These are phyloP conservation scores for Suhomyces panamericanus DNA, from an alignment of 1,139 yeast species.

Conservation along the genomic window DNA sequence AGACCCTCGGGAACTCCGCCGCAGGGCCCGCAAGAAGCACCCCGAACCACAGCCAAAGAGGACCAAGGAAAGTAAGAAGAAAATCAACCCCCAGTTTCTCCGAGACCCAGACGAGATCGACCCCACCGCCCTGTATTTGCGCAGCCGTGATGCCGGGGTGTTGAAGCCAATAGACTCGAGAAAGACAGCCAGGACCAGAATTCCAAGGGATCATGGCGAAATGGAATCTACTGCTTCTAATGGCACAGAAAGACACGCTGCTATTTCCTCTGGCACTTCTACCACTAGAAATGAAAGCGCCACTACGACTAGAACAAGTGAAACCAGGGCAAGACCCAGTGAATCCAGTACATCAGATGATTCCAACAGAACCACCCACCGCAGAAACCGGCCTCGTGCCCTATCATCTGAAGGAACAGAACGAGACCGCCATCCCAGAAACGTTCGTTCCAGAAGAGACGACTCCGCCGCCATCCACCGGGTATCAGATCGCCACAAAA, in stretches of 20 bases:
- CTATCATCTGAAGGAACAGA: not conserved
- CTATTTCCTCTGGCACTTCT: not conserved
- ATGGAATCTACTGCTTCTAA: not conserved
- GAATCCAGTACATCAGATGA: too few relatives aligned
- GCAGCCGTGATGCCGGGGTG: conserved; percentile 1
- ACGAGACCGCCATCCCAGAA: not conserved
- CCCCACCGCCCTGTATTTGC: not conserved
- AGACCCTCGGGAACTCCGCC: not conserved
- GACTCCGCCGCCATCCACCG: not conserved
- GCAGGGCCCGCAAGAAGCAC: not conserved
- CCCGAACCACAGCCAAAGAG: too few relatives aligned
- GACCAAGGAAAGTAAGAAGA: too few relatives aligned
- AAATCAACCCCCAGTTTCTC: not conserved
- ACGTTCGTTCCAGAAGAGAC: not conserved
- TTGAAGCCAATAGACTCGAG: not conserved
- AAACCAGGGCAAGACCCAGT: too few relatives aligned
- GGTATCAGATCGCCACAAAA: not conserved
- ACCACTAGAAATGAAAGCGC: not conserved
- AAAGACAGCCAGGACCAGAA: not conserved
- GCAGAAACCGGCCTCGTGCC: conserved; percentile 1
- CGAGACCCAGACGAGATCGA: not conserved
- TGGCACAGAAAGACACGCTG: not conserved
- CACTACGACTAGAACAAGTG: not conserved
- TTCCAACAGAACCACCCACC: not conserved
- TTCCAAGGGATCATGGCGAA: not conserved